phyloP scores from a whole-genome alignment of 2,329 filamentous ascomycete genomes.

The Ceratocystis albifundus region DNA sequence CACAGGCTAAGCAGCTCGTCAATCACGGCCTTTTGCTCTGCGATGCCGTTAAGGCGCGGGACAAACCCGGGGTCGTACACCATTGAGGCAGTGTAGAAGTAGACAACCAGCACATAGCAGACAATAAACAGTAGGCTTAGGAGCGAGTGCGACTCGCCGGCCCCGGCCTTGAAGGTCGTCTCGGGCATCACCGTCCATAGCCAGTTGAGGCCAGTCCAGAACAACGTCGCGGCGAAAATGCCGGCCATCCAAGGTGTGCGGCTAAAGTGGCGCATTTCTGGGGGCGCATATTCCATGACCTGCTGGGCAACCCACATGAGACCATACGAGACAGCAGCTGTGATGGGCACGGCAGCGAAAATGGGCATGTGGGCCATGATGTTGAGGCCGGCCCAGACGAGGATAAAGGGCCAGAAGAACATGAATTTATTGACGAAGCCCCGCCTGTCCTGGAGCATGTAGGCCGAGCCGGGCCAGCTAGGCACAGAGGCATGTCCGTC shows the following conservation, averaged over 20 bases:
- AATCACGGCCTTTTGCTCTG: constrained; percentile 79
- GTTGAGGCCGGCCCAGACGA: constrained; percentile 59
- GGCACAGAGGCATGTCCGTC: constrained; percentile 60
- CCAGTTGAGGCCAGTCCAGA: constrained; percentile 69
- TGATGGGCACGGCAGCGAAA: constrained; percentile 62
- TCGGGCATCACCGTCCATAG: constrained; percentile 55
- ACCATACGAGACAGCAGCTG: constrained; percentile 52
- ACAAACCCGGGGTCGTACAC: constrained; percentile 82
- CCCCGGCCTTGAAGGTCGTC: constrained; percentile 36
- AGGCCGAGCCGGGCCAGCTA: constrained; percentile 60
- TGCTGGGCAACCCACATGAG: constrained; percentile 70
- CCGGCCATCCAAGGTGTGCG: constrained; percentile 89
- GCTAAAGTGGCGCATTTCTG: constrained; percentile 81
- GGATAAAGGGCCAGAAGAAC: constrained; percentile 75
- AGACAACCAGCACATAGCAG: constrained; percentile 55
- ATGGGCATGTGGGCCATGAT: constrained; percentile 63
- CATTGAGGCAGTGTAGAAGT: constrained; percentile 85
- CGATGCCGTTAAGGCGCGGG: constrained; percentile 78
- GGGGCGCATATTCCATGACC: constrained; percentile 67
- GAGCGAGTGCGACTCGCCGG: constrained; percentile 45
- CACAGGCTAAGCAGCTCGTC: constrained; percentile 72
- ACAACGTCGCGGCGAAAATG: constrained; percentile 79
- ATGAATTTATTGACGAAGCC: constrained; percentile 73
- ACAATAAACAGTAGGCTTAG: constrained; percentile 64
- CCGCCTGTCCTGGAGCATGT: constrained; percentile 64